Evolutionary conservation across 768 basidiomycete genomes (phyloP).

Genomic region (Mycena capillaripes): DNA sequence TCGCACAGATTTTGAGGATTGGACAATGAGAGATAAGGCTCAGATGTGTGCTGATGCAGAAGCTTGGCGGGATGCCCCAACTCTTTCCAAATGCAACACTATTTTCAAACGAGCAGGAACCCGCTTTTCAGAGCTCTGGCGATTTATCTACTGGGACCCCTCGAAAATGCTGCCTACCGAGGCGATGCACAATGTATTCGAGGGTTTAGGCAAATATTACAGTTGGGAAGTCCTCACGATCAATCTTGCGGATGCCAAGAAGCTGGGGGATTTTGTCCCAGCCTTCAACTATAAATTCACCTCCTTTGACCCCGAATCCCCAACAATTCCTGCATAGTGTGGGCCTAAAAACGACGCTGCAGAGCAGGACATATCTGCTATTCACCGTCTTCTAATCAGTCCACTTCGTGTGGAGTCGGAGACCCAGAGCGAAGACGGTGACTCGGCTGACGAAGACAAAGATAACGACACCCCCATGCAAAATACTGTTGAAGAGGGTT

Average conservation of each 20-base stretch:
- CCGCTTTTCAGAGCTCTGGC: constrained; percentile 40
- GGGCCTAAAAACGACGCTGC: background rate
- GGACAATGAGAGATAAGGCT: constrained; percentile 6
- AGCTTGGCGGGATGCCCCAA: constrained; percentile 20
- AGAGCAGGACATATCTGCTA: background rate
- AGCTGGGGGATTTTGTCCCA: background rate
- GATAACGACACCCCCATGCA: background rate
- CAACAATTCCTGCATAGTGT: background rate
- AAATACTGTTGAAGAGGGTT: background rate
- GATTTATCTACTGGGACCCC: constrained; percentile 47
- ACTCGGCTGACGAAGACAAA: background rate
- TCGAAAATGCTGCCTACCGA: constrained; percentile 40
- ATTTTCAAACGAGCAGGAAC: constrained; percentile 21
- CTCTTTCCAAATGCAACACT: constrained; percentile 10
- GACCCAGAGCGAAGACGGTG: background rate
- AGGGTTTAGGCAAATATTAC: constrained; percentile 36
- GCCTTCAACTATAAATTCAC: background rate
- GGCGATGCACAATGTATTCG: constrained; percentile 46
- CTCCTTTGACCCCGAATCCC: background rate
- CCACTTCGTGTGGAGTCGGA: background rate
- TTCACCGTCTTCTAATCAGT: constrained; percentile 8
- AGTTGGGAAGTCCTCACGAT: constrained; percentile 32
- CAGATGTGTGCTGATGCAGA: constrained; percentile 24
- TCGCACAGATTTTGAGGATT: constrained; percentile 21
- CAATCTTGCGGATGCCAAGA: constrained; percentile 8